Evolutionary conservation across 495 filamentous ascomycete genomes (phyloP).

Genomic region (Tirmania nivea): DNA sequence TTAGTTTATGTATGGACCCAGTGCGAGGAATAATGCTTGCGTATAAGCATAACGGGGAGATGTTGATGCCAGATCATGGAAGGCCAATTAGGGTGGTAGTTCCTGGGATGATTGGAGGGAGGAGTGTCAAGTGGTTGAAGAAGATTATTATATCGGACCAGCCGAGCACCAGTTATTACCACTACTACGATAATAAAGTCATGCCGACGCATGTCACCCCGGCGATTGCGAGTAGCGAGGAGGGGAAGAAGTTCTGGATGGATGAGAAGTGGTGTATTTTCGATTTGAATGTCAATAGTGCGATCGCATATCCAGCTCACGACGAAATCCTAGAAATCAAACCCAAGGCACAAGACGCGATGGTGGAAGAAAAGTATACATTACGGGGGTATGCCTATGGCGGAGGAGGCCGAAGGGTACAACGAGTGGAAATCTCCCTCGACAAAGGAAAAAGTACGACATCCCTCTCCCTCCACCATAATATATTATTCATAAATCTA

Average conservation of each 20-base stretch:
- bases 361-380: constrained; percentile 33
- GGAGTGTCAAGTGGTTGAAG: constrained; percentile 92
- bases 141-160: constrained; percentile 52
- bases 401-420: constrained; percentile 70
- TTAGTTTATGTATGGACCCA: constrained; percentile 73
- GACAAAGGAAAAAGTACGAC: constrained; percentile 37
- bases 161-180: constrained; percentile 91
- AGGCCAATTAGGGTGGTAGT: constrained; percentile 68
- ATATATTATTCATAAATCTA: constrained; percentile 3
- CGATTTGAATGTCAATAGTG: constrained; percentile 76
- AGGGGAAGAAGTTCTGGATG: constrained; percentile 53
- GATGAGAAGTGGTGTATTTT: constrained; percentile 93
- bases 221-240: constrained; percentile 44
- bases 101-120: constrained; percentile 80
- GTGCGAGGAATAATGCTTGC: constrained; percentile 77
- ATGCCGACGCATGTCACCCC: constrained; percentile 74
- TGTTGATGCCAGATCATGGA: constrained; percentile 68
- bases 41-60: constrained; percentile 82
- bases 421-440: constrained; percentile 63
- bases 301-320: constrained; percentile 60
- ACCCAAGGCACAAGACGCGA: background rate
- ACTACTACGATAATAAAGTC: constrained; percentile 86
- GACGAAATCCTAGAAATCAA: constrained; percentile 35
- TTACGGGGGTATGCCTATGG: constrained; percentile 73
- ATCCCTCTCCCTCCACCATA: background rate